A percentile compares a stretch with the other conserved stretches of the same genome.
phyloP scores from a whole-genome alignment of 208 protist genomes.

The Crithidia thermophila region DNA sequence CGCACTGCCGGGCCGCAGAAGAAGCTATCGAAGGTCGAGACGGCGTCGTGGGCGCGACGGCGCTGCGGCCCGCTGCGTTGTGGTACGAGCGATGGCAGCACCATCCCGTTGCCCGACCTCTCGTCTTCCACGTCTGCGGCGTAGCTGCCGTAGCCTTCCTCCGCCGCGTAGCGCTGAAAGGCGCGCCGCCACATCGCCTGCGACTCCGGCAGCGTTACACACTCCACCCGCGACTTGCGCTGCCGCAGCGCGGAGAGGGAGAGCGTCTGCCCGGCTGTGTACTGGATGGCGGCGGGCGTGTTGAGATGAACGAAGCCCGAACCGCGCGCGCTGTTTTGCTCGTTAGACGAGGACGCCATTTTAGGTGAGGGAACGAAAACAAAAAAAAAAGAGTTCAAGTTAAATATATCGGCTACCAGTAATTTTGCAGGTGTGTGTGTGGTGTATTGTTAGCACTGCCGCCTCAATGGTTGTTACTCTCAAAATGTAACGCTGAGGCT shows the following conservation, averaged over 20 bases:
- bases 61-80: slow-evolving; percentile 26
- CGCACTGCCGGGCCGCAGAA: slow-evolving; percentile 9
- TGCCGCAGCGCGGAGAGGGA: slow-evolving; percentile 65
- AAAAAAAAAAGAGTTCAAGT: too few species aligned
- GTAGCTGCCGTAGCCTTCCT: slow-evolving; percentile 60
- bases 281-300: slow-evolving; percentile 76
- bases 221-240: slow-evolving; percentile 57
- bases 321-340: slow-evolving; percentile 37
- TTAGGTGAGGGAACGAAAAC: slow-evolving; percentile 1
- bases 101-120: slow-evolving; percentile 48
- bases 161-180: slow-evolving; percentile 41
- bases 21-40: slow-evolving; percentile 3
- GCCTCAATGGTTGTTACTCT: too few species aligned
- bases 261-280: slow-evolving; percentile 67
- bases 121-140: slow-evolving; percentile 72
- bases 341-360: too few species aligned
- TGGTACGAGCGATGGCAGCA: slow-evolving; percentile 54
- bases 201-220: slow-evolving; percentile 60
- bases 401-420: too few species aligned
- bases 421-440: too few species aligned
- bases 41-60: slow-evolving; percentile 1
- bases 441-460: too few species aligned
- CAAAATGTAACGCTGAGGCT: too few species aligned
- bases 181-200: slow-evolving; percentile 61
- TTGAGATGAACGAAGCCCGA: slow-evolving; percentile 90